Percentiles rank a stretch among this genome's conserved stretches.
Conservation (phyloP, 2,329 filamentous ascomycete species). For the Alternaria brassicae region DNA sequence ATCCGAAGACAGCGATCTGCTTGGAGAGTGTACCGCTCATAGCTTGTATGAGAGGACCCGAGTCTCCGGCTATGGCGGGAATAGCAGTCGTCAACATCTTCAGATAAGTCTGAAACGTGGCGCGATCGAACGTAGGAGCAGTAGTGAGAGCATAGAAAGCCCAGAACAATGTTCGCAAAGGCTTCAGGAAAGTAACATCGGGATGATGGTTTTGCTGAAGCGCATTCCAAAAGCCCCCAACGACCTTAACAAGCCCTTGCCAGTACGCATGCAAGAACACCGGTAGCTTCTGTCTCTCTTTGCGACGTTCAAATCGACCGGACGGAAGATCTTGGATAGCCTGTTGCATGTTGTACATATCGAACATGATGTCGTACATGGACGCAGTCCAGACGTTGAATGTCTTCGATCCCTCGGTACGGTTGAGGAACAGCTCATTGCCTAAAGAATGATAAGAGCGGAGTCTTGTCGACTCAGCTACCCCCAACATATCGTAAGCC, state of each 20-base stretch:
- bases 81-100: constrained; percentile 39
- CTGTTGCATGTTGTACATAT: constrained; percentile 42
- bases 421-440: constrained; percentile 53
- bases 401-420: constrained; percentile 13
- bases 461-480: constrained; percentile 24
- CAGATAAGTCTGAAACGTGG: constrained; percentile 63
- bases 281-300: constrained; percentile 47
- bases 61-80: constrained; percentile 5
- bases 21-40: constrained; percentile 35
- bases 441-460: constrained; percentile 55
- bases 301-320: constrained; percentile 43
- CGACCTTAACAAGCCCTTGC: constrained; percentile 27
- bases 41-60: constrained; percentile 30
- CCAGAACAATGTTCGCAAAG: constrained; percentile 54
- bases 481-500: constrained; percentile 6
- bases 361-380: constrained; percentile 40
- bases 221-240: constrained; percentile 22
- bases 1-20: constrained; percentile 61
- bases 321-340: constrained; percentile 37
- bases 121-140: constrained; percentile 57
- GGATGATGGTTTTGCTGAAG: constrained; percentile 16
- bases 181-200: constrained; percentile 30
- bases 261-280: constrained; percentile 39
- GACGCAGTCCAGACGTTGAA: constrained; percentile 28
- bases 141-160: constrained; percentile 57